phyloP scores from a whole-genome alignment of 176 grass and related monocot species.

The Melocanna baccifera region DNA sequence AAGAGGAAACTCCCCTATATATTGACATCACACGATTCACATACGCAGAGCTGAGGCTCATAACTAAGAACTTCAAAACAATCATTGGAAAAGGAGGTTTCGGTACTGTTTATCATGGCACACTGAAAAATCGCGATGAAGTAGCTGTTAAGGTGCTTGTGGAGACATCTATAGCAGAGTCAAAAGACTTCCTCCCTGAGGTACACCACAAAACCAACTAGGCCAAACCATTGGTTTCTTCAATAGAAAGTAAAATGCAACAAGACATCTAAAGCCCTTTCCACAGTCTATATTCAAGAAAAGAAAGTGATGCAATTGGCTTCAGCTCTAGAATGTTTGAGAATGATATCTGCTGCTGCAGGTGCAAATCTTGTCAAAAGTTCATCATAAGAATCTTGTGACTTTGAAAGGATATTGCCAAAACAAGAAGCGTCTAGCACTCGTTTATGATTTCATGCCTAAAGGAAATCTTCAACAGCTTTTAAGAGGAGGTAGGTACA shows the following conservation, averaged over 20 bases:
- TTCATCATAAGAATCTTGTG: conserved; percentile 52
- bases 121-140: conserved; percentile 31
- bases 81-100: conserved; percentile 47
- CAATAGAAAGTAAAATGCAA: not conserved
- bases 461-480: conserved; percentile 46
- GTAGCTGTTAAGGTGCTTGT: conserved; percentile 42
- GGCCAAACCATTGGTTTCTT: not conserved
- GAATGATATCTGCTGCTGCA: not conserved
- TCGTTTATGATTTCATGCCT: conserved; percentile 47
- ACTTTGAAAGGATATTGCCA: conserved; percentile 45
- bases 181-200: conserved; percentile 43
- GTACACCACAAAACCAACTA: conserved; percentile 13
- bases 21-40: conserved; percentile 37
- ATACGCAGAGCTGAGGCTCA: conserved; percentile 32
- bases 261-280: not conserved
- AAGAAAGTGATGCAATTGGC: not conserved
- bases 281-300: not conserved
- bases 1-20: conserved; percentile 35
- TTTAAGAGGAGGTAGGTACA: conserved; percentile 31
- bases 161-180: conserved; percentile 28
- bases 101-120: conserved; percentile 45
- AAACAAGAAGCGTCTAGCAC: conserved; percentile 41
- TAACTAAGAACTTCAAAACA: conserved; percentile 34
- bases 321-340: not conserved
- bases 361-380: conserved; percentile 28